Base-by-base conservation (phyloP, 1,284 basidiomycete genomes). In the Heliocybe sulcata region DNA sequence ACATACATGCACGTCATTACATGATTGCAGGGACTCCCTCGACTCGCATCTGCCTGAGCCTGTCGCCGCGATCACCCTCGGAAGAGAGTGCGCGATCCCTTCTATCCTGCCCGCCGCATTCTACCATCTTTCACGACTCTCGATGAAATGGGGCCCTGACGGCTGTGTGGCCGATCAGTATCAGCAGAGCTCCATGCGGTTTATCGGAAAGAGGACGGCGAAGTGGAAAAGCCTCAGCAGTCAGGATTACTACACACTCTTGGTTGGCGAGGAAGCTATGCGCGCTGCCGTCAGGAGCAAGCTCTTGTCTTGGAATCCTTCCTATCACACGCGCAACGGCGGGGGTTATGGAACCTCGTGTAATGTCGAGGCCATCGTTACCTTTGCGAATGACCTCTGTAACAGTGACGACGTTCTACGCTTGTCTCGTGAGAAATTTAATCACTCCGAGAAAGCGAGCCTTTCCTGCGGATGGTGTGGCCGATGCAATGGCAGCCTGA, bases 21-120 rank as follows among this genome's bases (percentile, higher is more conserved):
- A 31, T 12, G 12, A 4, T 4, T 31, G 29, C 29, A 31, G 12
- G 14, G 22, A 23, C 14, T 31, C 27, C 19, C 53, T 26, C 20
- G 45, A 47, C 42, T 35, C 38, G 11, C 52, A 35, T 20, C 54
- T 56, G 27, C 58, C 58, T 3, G 58, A 59, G 35, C 58, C 58
- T n/a, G 56, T 51, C 19, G 45, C 49, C 3, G 54, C 54, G 10
- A 57, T 59, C 19, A 51, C 42, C 3, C 49, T 59, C 10, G 58
- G 53, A 1, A 50, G 45, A 16, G 52, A 53, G 23, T 58, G 51
- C 33, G 51, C 35, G 22, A 35, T 55, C 31, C 54, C 53, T 9
- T 42, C 29, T 12, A 56, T 59, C 22, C 48, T 59, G 2, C 58
- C 58, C 19, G 56, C 56, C 45, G 56, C 58, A 16, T 59, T 57